These are phyloP conservation scores for Pseudogymnoascus sp. DNA, from an alignment of 2,329 filamentous ascomycete genomes.

Conservation along the genomic window DNA sequence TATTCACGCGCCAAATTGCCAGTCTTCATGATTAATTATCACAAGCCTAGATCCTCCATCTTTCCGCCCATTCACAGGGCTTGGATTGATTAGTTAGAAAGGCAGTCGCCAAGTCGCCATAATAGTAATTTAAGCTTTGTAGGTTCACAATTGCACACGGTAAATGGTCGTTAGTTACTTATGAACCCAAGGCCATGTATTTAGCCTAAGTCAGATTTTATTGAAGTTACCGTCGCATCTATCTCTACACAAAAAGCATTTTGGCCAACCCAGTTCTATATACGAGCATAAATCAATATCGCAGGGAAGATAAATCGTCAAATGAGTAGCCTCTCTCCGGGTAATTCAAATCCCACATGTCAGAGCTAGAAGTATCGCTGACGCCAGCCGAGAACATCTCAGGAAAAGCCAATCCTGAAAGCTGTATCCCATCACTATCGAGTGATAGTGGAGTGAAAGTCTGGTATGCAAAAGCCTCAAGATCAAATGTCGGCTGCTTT, in stretches of 20 bases:
- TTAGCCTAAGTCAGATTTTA: neutral
- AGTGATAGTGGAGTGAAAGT: neutral
- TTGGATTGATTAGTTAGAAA: neutral
- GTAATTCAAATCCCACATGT: conserved; percentile 6
- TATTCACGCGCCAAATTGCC: neutral
- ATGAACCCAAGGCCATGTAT: neutral
- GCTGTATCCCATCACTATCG: neutral
- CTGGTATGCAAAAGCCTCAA: neutral
- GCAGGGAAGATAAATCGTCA: neutral
- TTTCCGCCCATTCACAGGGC: neutral
- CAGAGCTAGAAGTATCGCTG: conserved; percentile 1
- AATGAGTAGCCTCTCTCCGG: neutral
- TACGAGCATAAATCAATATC: neutral
- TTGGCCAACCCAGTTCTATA: neutral
- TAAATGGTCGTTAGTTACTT: neutral
- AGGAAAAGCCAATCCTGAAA: neutral
- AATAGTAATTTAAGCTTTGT: neutral
- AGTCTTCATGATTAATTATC: neutral
- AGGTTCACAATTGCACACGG: neutral
- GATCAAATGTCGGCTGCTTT: neutral
- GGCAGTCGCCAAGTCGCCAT: neutral
- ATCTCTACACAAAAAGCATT: neutral
- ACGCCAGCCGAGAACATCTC: conserved; percentile 3
- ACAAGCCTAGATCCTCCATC: neutral
- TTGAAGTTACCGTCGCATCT: neutral